These are phyloP conservation scores for Beauveria brongniartii DNA, from an alignment of 2,329 filamentous ascomycete species.

Conservation along the genomic window DNA sequence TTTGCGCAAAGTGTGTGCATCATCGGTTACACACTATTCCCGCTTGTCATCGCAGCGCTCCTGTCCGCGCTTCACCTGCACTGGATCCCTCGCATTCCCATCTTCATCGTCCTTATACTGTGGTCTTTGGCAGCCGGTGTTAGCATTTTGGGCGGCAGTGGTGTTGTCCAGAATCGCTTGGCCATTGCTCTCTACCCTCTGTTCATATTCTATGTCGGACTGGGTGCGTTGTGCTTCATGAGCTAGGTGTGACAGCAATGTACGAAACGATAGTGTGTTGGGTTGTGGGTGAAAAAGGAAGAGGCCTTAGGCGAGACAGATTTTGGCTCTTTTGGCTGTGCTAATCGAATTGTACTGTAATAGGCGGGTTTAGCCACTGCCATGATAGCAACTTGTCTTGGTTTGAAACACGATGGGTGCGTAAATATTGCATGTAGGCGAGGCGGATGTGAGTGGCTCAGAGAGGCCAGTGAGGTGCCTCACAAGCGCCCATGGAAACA, in stretches of 20 bases:
- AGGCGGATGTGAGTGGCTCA: not conserved
- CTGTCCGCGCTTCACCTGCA: conserved; percentile 77
- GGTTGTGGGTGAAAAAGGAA: not conserved
- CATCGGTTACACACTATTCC: conserved; percentile 97
- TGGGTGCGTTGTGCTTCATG: conserved; percentile 95
- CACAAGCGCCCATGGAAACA: not conserved
- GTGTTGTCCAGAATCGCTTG: conserved; percentile 90
- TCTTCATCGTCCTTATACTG: conserved; percentile 78
- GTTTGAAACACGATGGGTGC: not conserved
- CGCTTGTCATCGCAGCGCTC: conserved; percentile 84
- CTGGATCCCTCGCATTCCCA: conserved; percentile 75
- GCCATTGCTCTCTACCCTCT: conserved; percentile 90
- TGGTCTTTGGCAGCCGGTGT: conserved; percentile 95
- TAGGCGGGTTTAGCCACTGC: conserved; percentile 3
- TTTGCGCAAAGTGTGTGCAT: conserved; percentile 98
- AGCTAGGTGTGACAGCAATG: conserved; percentile 47
- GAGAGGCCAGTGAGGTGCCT: not conserved
- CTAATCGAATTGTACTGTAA: conserved; percentile 4
- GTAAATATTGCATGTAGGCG: not conserved
- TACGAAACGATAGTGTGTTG: not conserved
- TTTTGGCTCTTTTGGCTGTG: not conserved
- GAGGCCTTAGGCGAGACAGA: not conserved
- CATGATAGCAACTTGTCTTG: not conserved
- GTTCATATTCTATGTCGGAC: conserved; percentile 86
- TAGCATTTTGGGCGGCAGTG: conserved; percentile 90